phyloP scores from a whole-genome alignment of 371 early-diverging fungal genomes.

The Catenaria anguillulae region DNA sequence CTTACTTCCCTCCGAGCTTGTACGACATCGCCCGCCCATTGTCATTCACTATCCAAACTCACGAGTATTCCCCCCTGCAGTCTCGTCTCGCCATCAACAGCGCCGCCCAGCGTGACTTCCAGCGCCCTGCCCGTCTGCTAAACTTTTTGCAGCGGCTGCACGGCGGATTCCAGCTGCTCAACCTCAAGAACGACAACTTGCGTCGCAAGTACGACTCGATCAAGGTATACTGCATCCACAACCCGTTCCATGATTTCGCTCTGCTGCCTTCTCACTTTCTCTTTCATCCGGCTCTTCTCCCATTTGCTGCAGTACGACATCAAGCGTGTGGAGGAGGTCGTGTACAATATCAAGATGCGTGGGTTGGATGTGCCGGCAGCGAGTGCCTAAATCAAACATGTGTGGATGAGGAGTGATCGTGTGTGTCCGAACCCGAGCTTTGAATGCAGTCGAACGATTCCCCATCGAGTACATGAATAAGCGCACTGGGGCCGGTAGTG shows the following conservation, averaged over 20 bases:
- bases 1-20: conserved; percentile 37
- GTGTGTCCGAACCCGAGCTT: too few relatives aligned
- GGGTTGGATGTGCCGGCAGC: conserved; percentile 27
- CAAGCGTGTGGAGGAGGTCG: conserved; percentile 68
- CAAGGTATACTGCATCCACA: conserved; percentile 44
- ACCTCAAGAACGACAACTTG: conserved; percentile 63
- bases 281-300: too few relatives aligned
- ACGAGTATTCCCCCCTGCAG: too few relatives aligned
- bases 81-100: conserved; percentile 59
- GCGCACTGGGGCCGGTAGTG: too few relatives aligned
- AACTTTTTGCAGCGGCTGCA: conserved; percentile 53
- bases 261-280: too few relatives aligned
- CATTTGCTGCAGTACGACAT: conserved; percentile 72
- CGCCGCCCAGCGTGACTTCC: conserved; percentile 54
- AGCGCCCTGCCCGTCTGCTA: conserved; percentile 47
- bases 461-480: too few relatives aligned
- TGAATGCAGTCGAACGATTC: too few relatives aligned
- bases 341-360: conserved; percentile 57
- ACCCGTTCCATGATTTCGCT: too few relatives aligned
- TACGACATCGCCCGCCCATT: neutral
- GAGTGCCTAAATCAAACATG: too few relatives aligned
- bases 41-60: neutral
- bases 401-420: too few relatives aligned
- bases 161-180: conserved; percentile 62
- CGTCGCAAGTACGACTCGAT: conserved; percentile 66